Percentiles rank a stretch among this genome's conserved stretches.
Evolutionary conservation across 805 yeast species (phyloP).

Genomic region (Suhomyces prunicola): DNA sequence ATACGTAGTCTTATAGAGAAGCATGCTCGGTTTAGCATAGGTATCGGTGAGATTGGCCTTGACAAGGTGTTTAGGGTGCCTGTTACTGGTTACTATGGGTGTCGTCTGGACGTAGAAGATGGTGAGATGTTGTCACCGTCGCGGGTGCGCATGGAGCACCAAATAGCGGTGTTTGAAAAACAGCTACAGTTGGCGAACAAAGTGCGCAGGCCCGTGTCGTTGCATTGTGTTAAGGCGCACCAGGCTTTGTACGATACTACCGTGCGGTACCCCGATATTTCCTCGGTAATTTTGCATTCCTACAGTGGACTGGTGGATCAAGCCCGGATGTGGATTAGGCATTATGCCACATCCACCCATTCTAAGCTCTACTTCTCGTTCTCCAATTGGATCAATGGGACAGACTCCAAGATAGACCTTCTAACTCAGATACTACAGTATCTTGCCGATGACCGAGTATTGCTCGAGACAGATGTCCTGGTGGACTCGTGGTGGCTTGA

Average conservation of each 20-base stretch:
- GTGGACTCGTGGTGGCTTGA: slow-evolving; percentile 22
- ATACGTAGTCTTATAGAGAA: slow-evolving; percentile 25
- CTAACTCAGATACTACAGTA: slow-evolving; percentile 16
- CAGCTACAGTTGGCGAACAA: slow-evolving; percentile 56
- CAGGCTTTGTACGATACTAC: slow-evolving; percentile 53
- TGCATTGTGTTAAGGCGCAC: slow-evolving; percentile 85
- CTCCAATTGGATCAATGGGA: slow-evolving; percentile 49
- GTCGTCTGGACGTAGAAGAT: slow-evolving; percentile 8
- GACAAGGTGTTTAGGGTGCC: slow-evolving; percentile 78
- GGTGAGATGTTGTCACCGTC: slow-evolving; percentile 38
- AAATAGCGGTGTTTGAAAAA: slow-evolving; percentile 45
- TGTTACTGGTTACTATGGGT: slow-evolving; percentile 50
- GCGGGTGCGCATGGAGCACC: slow-evolving; percentile 66
- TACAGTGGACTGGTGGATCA: slow-evolving; percentile 82
- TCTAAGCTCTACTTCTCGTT: slow-evolving; percentile 47
- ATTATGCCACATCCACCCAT: slow-evolving; percentile 17
- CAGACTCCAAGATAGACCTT: slow-evolving; percentile 22
- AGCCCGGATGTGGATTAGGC: slow-evolving; percentile 45
- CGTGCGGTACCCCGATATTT: slow-evolving; percentile 14
- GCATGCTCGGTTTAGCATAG: slow-evolving; percentile 16
- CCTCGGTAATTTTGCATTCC: slow-evolving; percentile 70
- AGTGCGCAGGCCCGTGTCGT: slow-evolving; percentile 52
- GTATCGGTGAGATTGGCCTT: slow-evolving; percentile 89
- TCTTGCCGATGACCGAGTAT: slow-evolving; percentile 22
- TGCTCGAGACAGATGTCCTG: slow-evolving; percentile 37